phyloP scores from a whole-genome alignment of 805 yeast genomes.

The Ogataea corticis region DNA sequence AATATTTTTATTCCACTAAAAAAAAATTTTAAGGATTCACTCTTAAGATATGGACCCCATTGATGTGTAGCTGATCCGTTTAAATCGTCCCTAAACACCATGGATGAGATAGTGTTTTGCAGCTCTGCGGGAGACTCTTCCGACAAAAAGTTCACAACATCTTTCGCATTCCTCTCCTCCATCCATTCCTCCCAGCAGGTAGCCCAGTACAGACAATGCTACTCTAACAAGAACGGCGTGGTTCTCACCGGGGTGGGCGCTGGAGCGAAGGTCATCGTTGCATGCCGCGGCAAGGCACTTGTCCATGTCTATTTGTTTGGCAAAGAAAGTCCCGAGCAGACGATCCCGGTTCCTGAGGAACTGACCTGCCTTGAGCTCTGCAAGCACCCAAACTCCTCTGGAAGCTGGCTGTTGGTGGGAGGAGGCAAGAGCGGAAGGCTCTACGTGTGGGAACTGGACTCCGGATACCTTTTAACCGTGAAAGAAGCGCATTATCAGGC shows the following conservation, averaged over 20 bases:
- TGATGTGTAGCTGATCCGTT: not conserved
- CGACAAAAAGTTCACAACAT: slow-evolving; percentile 39
- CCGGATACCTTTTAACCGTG: slow-evolving; percentile 72
- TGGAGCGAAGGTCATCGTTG: slow-evolving; percentile 59
- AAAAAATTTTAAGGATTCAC: not conserved
- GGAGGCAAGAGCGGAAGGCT: slow-evolving; percentile 76
- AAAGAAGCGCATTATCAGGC: slow-evolving; percentile 85
- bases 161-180: slow-evolving; percentile 41
- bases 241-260: slow-evolving; percentile 45
- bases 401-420: slow-evolving; percentile 62
- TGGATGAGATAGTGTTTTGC: slow-evolving; percentile 55
- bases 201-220: slow-evolving; percentile 54
- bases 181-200: slow-evolving; percentile 48
- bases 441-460: slow-evolving; percentile 80
- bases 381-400: slow-evolving; percentile 32
- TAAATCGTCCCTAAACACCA: slow-evolving; percentile 18
- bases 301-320: slow-evolving; percentile 72
- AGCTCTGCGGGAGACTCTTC: slow-evolving; percentile 45
- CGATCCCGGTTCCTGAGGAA: slow-evolving; percentile 82
- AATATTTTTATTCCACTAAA: not conserved
- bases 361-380: slow-evolving; percentile 55
- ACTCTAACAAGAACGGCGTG: slow-evolving; percentile 46
- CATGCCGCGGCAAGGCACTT: slow-evolving; percentile 70
- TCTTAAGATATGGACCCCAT: too few species aligned
- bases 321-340: slow-evolving; percentile 71